These are phyloP conservation scores for Exophiala alcalophila DNA, from an alignment of 2,329 filamentous ascomycete genomes.

Conservation along the genomic window DNA sequence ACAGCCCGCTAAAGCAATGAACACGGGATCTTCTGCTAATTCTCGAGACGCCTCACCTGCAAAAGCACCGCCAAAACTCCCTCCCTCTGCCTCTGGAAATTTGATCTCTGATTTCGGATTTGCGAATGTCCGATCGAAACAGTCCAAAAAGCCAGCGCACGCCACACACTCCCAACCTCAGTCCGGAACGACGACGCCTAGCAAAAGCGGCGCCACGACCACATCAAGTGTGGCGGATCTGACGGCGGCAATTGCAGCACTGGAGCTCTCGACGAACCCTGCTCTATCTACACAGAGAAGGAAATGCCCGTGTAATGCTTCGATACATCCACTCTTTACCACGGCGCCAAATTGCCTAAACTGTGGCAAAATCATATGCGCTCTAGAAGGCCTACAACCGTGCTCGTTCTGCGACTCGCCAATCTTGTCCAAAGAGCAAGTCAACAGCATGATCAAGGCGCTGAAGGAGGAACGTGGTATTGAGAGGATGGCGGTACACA, in stretches of 20 bases:
- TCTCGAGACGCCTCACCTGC: slow-evolving; percentile 44
- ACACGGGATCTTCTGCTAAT: slow-evolving; percentile 43
- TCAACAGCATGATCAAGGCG: slow-evolving; percentile 80
- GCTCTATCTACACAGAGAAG: slow-evolving; percentile 62
- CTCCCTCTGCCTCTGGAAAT: slow-evolving; percentile 69
- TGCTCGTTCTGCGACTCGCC: slow-evolving; percentile 85
- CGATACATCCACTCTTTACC: slow-evolving; percentile 80
- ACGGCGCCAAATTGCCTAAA: slow-evolving; percentile 88
- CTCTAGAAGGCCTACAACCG: slow-evolving; percentile 88
- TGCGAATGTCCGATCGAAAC: slow-evolving; percentile 58
- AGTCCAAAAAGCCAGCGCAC: slow-evolving; percentile 54
- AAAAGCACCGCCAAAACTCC: slow-evolving; percentile 44
- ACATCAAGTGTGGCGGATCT: slow-evolving; percentile 55
- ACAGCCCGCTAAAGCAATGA: slow-evolving; percentile 36
- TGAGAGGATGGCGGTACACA: slow-evolving; percentile 80
- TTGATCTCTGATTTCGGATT: slow-evolving; percentile 71
- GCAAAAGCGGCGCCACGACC: slow-evolving; percentile 48
- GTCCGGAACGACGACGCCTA: slow-evolving; percentile 70
- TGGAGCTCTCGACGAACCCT: slow-evolving; percentile 92
- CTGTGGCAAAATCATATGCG: slow-evolving; percentile 93
- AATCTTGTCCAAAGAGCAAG: slow-evolving; percentile 67
- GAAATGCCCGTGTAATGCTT: slow-evolving; percentile 80
- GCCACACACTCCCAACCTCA: slow-evolving; percentile 36
- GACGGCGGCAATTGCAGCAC: slow-evolving; percentile 75
- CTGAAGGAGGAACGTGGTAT: slow-evolving; percentile 80